Base-by-base conservation (phyloP, 257 asterid genomes). In the Salvia miltiorrhiza region DNA sequence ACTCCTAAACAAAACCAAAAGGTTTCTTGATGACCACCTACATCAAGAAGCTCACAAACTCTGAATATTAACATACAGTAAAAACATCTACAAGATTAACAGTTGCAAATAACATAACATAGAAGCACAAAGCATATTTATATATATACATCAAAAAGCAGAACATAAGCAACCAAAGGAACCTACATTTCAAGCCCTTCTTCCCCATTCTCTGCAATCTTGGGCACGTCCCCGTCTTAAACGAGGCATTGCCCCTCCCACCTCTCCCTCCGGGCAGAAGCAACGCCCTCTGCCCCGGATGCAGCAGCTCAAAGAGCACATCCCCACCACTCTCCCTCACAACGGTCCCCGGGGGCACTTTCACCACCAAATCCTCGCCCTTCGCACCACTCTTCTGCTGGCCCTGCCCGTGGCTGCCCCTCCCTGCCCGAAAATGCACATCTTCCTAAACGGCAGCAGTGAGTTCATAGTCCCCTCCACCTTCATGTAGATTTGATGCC, bases 321-420 rank as follows among this genome's bases (percentile, higher is more conserved):
- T 81, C 73, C 39, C 88, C 93, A 39, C 49, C 80, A 68, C 86
- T 74, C 82, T 90, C 95, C 73, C 88, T 86, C 63, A 93, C 81
- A 57, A 90, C 93, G 14, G 96, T 89, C 19, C 99, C 99, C 0
- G 97, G 99, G 0, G 99, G 99, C 55, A 93, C 99, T 84, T 86
- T 90, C 33, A 93, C 76, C 58, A 87, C 88, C 52, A 87, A 83
- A 77, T 77, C 82, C 80, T 90, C 89, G 6, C 97, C 99, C 77
- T 86, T 93, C 0, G 96, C 89, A 35, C 99, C 97, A 16, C 67
- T 32, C 74, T 78, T 85, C 85, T 90, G 88, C 80, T 59, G 84
- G 32, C 97, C 97, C 71, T 86, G 91, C 70, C 99, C 99, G 26
- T 93, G 96, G 1, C 76, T 60, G n/a, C 97, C 99, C 71, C 93